Evolutionary conservation across 495 filamentous ascomycete species (phyloP), one percentile per base, ranked within the genome.

Genomic region (Annulohypoxylon moriforme): DNA sequence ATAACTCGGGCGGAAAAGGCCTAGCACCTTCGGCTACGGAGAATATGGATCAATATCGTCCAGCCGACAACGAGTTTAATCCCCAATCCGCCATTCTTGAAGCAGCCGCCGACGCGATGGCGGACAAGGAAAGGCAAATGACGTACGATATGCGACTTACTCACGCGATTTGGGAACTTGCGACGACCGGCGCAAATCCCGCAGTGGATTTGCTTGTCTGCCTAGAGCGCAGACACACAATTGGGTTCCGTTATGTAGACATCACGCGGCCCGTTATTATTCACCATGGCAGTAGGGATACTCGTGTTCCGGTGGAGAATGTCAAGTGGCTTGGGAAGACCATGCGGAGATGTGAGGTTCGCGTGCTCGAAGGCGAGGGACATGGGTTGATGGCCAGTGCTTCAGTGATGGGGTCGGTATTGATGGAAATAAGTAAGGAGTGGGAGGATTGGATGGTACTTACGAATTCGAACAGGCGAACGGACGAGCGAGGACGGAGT

Each of bases 361-460:
- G 96, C 10, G 87, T 98, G 5, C 83, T 99, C 11, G 92, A 97
- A 68, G 94, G 93, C 5, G 96, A 99, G 78, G 94, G 94, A 3
- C 96, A 99, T 75, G 96, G 96, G 0, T 81, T 99, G 42, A 99
- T 99, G 96, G 96, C 96, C 0, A 95, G 91, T 57, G 95, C 96
- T 7, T 80, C 81, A 16, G 95, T 99, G 22, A 98, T 99, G 96
- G 91, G 93, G 24, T 89, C 89, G 59, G 92, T 98, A 20, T 78
- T 99, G 70, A 96, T 93, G 79, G 96, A 99, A 79, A 96, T 99
- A 73, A 92, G 92, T 33, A 86, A 87, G 46, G 96, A 99, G 77
- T 98, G 95, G 96, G 93, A 96, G 65, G 94, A 97, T 67, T 97
- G 95, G 94, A 89, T 86, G 69, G 86, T 83, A 47, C 82, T 92